Conservation (phyloP, 2,329 filamentous ascomycete genomes). For the Colletotrichum sp. region DNA sequence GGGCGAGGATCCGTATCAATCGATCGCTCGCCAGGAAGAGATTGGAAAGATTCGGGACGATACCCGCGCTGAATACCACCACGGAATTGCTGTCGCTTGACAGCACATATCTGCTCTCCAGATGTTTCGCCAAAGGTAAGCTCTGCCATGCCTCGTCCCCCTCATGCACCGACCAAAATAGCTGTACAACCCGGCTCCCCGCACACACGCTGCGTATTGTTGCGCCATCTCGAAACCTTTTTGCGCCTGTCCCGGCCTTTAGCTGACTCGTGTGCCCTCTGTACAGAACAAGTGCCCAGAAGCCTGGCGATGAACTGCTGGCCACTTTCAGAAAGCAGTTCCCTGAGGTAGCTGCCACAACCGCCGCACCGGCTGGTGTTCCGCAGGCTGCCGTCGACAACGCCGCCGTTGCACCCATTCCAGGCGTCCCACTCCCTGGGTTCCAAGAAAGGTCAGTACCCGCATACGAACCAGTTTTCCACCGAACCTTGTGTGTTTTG, state of each 20-base stretch:
- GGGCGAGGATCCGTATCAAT: constrained; percentile 3
- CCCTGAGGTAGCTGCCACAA: constrained; percentile 69
- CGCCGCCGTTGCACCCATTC: constrained; percentile 9
- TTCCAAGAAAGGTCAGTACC: constrained; percentile 18
- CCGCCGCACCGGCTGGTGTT: constrained; percentile 45
- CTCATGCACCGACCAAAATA: constrained; percentile 18
- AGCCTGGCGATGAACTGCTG: constrained; percentile 85
- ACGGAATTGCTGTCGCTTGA: constrained; percentile 25
- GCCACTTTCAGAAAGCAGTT: constrained; percentile 85
- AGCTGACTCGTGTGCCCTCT: constrained; percentile 9
- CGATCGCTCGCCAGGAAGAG: constrained; percentile 9
- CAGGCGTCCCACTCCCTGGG: constrained; percentile 10
- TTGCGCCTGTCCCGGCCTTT: background rate
- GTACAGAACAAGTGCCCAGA: constrained; percentile 76
- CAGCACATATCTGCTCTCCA: constrained; percentile 20
- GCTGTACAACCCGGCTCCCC: constrained; percentile 8
- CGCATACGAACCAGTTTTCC: background rate
- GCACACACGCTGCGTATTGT: background rate
- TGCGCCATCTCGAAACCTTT: constrained; percentile 8
- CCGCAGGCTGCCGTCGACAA: constrained; percentile 35
- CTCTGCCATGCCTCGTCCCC: constrained; percentile 1
- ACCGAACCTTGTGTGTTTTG: background rate
- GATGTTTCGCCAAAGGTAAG: constrained; percentile 42
- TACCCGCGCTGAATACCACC: constrained; percentile 3
- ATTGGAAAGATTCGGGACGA: background rate